Evolutionary conservation across 805 yeast genomes (phyloP).

Genomic region (Saccharomycopsis schoenii): DNA sequence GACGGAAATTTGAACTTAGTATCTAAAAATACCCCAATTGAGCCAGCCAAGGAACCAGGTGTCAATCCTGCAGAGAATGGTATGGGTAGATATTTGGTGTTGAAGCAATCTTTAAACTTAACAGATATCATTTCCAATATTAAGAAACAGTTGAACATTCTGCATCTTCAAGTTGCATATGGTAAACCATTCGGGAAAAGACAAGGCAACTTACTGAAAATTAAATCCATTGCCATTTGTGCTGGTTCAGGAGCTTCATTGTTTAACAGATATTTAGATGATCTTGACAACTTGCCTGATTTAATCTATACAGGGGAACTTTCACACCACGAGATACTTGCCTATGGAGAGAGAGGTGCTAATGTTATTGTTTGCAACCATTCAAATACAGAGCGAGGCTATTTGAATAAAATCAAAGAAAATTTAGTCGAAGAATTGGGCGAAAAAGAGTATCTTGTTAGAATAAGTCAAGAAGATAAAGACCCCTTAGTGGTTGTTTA

Average conservation of each 20-base stretch:
- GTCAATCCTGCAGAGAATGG: conserved; percentile 42
- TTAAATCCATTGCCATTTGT: conserved; percentile 68
- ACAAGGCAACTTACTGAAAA: conserved; percentile 22
- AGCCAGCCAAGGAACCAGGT: conserved; percentile 20
- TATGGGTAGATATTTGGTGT: conserved; percentile 63
- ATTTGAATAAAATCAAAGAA: conserved; percentile 41
- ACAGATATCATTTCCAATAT: conserved; percentile 37
- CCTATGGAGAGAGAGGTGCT: conserved; percentile 58
- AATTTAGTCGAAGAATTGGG: conserved; percentile 39
- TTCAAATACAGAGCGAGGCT: conserved; percentile 88
- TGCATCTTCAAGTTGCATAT: conserved; percentile 54
- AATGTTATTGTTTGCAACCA: conserved; percentile 77
- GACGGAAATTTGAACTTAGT: conserved; percentile 19
- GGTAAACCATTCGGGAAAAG: conserved; percentile 21
- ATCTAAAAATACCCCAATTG: background rate
- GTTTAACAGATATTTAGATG: conserved; percentile 45
- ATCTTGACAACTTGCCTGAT: conserved; percentile 44
- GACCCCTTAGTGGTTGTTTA: conserved; percentile 47
- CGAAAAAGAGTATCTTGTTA: conserved; percentile 28
- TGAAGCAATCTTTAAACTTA: conserved; percentile 36
- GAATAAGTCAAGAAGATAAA: conserved; percentile 44
- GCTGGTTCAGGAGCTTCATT: conserved; percentile 93
- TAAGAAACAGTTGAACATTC: conserved; percentile 43
- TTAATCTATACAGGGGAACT: conserved; percentile 84
- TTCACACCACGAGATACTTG: conserved; percentile 85